phyloP scores from a whole-genome alignment of 768 basidiomycete genomes.

The Myochromella boudieri region DNA sequence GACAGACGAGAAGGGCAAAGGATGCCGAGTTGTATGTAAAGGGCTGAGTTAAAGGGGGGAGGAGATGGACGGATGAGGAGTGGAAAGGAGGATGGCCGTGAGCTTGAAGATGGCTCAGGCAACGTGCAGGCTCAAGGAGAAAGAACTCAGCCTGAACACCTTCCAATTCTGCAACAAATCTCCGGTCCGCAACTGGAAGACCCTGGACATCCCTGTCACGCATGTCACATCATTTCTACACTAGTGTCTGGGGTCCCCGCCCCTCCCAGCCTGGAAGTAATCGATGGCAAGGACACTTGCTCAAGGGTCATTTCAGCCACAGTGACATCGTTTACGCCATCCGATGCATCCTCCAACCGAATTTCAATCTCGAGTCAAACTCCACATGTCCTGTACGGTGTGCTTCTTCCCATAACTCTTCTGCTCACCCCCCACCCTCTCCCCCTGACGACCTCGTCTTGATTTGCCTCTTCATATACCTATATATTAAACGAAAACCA shows the following conservation, averaged over 20 bases:
- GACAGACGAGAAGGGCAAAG: neutral
- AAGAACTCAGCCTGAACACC: constrained; percentile 13
- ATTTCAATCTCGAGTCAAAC: too few relatives aligned
- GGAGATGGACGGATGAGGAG: neutral
- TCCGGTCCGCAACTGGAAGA: constrained; percentile 19
- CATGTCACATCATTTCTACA: constrained; percentile 12
- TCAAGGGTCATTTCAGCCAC: too few relatives aligned
- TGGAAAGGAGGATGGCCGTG: neutral
- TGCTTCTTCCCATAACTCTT: too few relatives aligned
- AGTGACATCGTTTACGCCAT: too few relatives aligned
- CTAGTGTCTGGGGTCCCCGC: constrained; percentile 18
- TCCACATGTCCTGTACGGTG: too few relatives aligned
- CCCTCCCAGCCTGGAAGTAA: neutral
- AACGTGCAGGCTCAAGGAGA: constrained; percentile 19
- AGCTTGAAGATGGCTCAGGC: constrained; percentile 7
- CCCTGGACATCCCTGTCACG: constrained; percentile 17
- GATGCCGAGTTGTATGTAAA: neutral
- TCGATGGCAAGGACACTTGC: neutral
- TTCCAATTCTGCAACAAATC: constrained; percentile 10
- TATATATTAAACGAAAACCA: too few relatives aligned
- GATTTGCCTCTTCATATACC: too few relatives aligned
- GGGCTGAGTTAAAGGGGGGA: neutral
- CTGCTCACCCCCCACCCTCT: too few relatives aligned
- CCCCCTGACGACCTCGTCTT: too few relatives aligned
- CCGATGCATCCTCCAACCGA: too few relatives aligned